These are phyloP conservation scores for Pyrenophora seminiperda DNA, from an alignment of 2,329 filamentous ascomycete genomes.

Conservation along the genomic window DNA sequence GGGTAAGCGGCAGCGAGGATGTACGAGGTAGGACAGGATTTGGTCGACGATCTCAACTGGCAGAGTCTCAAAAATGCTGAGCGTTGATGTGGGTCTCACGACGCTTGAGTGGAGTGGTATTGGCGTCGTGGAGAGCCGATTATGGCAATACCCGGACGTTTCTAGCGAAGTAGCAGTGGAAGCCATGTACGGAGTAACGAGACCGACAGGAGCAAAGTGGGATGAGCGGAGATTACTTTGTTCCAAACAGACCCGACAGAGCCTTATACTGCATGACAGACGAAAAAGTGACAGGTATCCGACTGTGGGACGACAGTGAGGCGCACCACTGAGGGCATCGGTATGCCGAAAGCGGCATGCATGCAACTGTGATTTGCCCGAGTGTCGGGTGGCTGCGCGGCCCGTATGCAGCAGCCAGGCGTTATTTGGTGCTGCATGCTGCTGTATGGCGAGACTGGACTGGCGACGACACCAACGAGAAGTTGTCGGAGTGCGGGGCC, in stretches of 20 bases:
- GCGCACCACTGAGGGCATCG: conserved; percentile 14
- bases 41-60: conserved; percentile 37
- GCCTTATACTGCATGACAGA: conserved; percentile 10
- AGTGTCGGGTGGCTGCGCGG: conserved; percentile 12
- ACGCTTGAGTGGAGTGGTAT: background rate
- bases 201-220: background rate
- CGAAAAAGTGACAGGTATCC: conserved; percentile 27
- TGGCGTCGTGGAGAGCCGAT: background rate
- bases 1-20: conserved; percentile 36
- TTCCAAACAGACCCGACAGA: background rate
- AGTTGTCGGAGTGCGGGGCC: conserved; percentile 6
- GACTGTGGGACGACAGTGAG: conserved; percentile 9
- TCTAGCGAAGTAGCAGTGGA: background rate
- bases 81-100: background rate
- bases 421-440: conserved; percentile 14
- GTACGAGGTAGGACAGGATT: conserved; percentile 36
- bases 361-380: conserved; percentile 11
- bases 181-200: conserved; percentile 4
- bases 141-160: background rate
- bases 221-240: background rate
- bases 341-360: conserved; percentile 17
- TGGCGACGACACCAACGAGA: conserved; percentile 20
- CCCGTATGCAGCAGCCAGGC: conserved; percentile 8
- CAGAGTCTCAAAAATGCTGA: conserved; percentile 30
- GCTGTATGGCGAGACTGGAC: conserved; percentile 18